Percentiles rank a stretch among this genome's conserved stretches.
These are phyloP conservation scores for Closterium sp. DNA, from an alignment of 139 green algal species.

Conservation along the genomic window DNA sequence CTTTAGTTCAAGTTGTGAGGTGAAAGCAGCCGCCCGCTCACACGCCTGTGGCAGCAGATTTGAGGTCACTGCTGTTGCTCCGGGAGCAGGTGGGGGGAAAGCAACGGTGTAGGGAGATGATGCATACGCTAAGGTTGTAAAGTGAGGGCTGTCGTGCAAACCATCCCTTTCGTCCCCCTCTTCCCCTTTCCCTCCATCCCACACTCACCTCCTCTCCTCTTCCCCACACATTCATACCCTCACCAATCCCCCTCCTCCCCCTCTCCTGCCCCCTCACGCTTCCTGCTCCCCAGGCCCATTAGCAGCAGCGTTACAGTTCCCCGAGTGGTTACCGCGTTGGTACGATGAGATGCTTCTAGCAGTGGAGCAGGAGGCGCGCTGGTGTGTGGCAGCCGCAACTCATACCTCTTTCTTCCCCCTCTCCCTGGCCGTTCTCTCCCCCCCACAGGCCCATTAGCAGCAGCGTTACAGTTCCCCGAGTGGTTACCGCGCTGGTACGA, in stretches of 20 bases:
- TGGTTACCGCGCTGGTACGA: conserved; percentile 74
- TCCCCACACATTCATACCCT: no score
- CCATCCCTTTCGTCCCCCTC: background rate
- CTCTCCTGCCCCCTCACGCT: no score
- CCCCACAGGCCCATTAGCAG: background rate
- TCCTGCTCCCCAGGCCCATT: no score
- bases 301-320: background rate
- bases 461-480: conserved; percentile 21
- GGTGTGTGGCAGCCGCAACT: background rate
- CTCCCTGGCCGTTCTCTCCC: background rate
- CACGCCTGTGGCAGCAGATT: background rate
- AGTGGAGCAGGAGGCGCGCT: background rate
- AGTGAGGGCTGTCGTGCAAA: background rate
- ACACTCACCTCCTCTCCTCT: background rate
- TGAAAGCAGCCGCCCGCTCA: background rate
- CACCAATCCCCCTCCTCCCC: background rate
- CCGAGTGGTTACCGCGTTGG: conserved; percentile 41
- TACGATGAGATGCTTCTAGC: conserved; percentile 64
- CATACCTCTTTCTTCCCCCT: background rate
- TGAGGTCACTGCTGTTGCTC: background rate
- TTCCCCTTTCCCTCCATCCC: background rate
- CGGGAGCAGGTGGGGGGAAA: background rate
- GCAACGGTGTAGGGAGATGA: no score
- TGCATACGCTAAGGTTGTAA: no score
- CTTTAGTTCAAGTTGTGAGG: no score